Evolutionary conservation across 192 early-diverging fungal species (phyloP).

Genomic region (Linnemannia elongata): DNA sequence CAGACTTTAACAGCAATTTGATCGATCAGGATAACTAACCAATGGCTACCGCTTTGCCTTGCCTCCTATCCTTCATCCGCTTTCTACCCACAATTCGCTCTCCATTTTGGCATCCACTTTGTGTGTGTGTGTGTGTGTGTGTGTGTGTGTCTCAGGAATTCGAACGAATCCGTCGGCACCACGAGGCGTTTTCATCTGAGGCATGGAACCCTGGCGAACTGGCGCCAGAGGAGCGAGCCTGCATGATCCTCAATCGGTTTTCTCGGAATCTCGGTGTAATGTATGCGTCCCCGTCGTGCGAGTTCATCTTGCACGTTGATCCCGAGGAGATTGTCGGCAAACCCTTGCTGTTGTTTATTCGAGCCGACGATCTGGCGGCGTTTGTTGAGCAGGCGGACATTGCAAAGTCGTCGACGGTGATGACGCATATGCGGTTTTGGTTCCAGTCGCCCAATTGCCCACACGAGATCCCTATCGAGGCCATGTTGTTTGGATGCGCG

Average conservation of each 20-base stretch:
- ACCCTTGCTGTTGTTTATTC: slow-evolving; percentile 32
- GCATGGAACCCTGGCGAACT: slow-evolving; percentile 17
- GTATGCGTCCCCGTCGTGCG: slow-evolving; percentile 38
- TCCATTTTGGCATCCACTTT: not conserved
- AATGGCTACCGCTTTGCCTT: not conserved
- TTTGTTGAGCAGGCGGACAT: slow-evolving; percentile 35
- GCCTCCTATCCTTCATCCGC: not conserved
- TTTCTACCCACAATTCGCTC: not conserved
- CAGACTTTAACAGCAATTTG: not conserved
- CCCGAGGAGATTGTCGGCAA: slow-evolving; percentile 25
- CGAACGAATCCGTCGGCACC: slow-evolving; percentile 31
- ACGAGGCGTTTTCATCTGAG: slow-evolving; percentile 13
- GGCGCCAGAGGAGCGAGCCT: slow-evolving; percentile 28
- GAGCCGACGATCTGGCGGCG: slow-evolving; percentile 32
- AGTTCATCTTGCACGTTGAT: slow-evolving; percentile 13
- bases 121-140: too few relatives aligned
- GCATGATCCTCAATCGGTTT: slow-evolving; percentile 47
- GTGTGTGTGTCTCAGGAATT: slow-evolving; percentile 9
- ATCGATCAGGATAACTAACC: not conserved
- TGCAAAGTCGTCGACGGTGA: slow-evolving; percentile 23
- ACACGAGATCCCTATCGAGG: slow-evolving; percentile 32
- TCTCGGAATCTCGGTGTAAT: slow-evolving; percentile 18
- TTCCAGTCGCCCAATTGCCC: slow-evolving; percentile 29
- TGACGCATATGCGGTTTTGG: slow-evolving; percentile 40
- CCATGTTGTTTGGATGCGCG: slow-evolving; percentile 23